A percentile compares a stretch with the other conserved stretches of the same genome.
Evolutionary conservation across 208 protist genomes (phyloP).

Genomic region (Kentomonas sorsogonicus): DNA sequence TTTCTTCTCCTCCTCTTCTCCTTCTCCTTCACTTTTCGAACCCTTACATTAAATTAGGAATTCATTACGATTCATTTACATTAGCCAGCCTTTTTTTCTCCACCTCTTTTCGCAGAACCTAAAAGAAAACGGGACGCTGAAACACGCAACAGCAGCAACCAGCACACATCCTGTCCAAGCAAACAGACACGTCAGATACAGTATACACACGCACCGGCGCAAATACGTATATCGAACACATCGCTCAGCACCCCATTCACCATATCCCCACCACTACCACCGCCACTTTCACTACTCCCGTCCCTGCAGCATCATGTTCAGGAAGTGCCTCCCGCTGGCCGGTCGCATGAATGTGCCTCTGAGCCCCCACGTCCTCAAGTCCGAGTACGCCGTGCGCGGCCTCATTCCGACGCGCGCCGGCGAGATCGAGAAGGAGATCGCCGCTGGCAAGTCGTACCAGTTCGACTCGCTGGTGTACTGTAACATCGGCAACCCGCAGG

Average conservation of each 20-base stretch:
- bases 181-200: no score
- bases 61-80: neutral
- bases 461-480: constrained; percentile 94
- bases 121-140: neutral
- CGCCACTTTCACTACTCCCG: no score
- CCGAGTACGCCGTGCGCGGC: constrained; percentile 88
- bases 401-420: constrained; percentile 74
- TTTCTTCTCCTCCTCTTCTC: neutral
- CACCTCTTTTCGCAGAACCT: neutral
- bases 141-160: constrained; percentile 3
- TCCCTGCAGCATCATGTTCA: no score
- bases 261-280: no score
- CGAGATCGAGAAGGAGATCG: constrained; percentile 69
- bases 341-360: constrained; percentile 16
- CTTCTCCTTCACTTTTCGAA: neutral
- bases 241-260: no score
- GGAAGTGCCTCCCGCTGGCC: no score
- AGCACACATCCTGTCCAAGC: no score
- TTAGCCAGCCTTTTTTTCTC: neutral
- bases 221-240: no score
- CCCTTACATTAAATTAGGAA: neutral
- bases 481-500: constrained; percentile 99
- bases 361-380: constrained; percentile 62
- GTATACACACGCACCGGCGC: no score
- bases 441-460: constrained; percentile 33